Conservation (phyloP, 495 filamentous ascomycete genomes). For the Aspergillus incahuasiensis region DNA sequence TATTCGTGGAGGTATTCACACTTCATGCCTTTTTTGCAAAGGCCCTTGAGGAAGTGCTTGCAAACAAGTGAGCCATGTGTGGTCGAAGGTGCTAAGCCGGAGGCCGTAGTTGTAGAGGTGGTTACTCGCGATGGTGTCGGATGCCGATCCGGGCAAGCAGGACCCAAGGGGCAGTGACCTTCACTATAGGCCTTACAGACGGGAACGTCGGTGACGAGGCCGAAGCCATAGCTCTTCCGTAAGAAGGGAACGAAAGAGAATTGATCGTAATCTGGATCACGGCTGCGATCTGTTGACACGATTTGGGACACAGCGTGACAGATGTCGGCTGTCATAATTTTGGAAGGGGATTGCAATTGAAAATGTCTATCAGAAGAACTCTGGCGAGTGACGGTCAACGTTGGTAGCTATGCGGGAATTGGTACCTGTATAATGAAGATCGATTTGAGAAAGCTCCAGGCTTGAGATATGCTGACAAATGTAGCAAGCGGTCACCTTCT, state of each 20-base stretch:
- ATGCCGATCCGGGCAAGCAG: constrained; percentile 65
- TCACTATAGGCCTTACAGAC: constrained; percentile 76
- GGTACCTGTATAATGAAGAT: no score
- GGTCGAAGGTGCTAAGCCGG: constrained; percentile 43
- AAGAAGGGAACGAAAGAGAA: constrained; percentile 76
- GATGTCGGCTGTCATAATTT: constrained; percentile 37
- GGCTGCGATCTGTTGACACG: constrained; percentile 37
- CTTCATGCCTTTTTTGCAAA: constrained; percentile 92
- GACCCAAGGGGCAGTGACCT: constrained; percentile 74
- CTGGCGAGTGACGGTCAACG: not conserved
- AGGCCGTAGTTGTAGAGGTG: constrained; percentile 51
- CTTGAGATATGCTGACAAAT: not conserved
- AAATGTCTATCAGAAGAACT: not conserved
- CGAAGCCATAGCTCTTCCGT: constrained; percentile 69
- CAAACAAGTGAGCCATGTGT: constrained; percentile 71
- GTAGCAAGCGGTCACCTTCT: constrained; percentile 9
- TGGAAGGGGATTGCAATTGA: not conserved
- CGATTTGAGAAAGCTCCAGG: not conserved
- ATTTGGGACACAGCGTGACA: constrained; percentile 31
- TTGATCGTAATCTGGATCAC: constrained; percentile 52
- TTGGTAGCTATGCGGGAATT: no score
- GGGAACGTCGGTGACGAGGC: constrained; percentile 67
- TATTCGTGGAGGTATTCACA: constrained; percentile 99
- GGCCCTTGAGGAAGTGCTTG: constrained; percentile 96
- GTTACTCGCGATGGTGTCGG: constrained; percentile 46